Percentiles rank a stretch among this genome's conserved stretches.
Evolutionary conservation across 768 basidiomycete genomes (phyloP).

Genomic region (Trametes cinnabarina): DNA sequence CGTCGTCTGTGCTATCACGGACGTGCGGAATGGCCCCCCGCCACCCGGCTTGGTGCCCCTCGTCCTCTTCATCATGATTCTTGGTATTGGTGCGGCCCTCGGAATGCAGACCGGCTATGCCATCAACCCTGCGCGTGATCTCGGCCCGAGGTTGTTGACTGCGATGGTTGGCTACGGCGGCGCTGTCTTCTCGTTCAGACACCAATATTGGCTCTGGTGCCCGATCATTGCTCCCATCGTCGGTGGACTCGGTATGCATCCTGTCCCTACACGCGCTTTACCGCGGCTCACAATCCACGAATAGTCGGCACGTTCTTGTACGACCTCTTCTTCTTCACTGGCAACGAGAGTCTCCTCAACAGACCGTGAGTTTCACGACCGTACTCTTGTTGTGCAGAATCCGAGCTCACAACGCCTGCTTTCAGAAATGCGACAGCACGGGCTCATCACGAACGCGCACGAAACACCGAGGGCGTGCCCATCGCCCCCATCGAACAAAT

Average conservation of each 20-base stretch:
- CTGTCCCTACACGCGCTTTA: neutral
- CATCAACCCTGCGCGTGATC: slow-evolving; percentile 70
- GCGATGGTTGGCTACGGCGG: slow-evolving; percentile 73
- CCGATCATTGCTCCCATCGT: slow-evolving; percentile 57
- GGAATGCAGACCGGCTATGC: slow-evolving; percentile 69
- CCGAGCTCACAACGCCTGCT: neutral
- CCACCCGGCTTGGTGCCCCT: slow-evolving; percentile 53
- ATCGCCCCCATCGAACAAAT: slow-evolving; percentile 13
- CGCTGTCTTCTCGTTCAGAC: slow-evolving; percentile 41
- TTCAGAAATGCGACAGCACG: slow-evolving; percentile 15
- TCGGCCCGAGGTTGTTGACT: slow-evolving; percentile 66
- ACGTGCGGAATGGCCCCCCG: slow-evolving; percentile 49
- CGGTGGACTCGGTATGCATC: slow-evolving; percentile 44
- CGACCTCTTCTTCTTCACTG: slow-evolving; percentile 56
- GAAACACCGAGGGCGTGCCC: slow-evolving; percentile 6
- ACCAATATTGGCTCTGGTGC: slow-evolving; percentile 77
- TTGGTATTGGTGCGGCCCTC: slow-evolving; percentile 57
- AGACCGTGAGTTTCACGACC: slow-evolving; percentile 40
- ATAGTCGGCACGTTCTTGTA: slow-evolving; percentile 51
- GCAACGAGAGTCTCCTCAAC: slow-evolving; percentile 53
- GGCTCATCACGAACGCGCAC: slow-evolving; percentile 18
- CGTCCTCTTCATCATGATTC: slow-evolving; percentile 51
- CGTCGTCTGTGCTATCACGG: slow-evolving; percentile 51
- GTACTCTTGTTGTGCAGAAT: neutral
- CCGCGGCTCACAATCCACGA: neutral